A percentile compares a stretch with the other conserved stretches of the same genome.
Evolutionary conservation across 2,329 filamentous ascomycete genomes (phyloP).

Genomic region (Tolypocladium album): DNA sequence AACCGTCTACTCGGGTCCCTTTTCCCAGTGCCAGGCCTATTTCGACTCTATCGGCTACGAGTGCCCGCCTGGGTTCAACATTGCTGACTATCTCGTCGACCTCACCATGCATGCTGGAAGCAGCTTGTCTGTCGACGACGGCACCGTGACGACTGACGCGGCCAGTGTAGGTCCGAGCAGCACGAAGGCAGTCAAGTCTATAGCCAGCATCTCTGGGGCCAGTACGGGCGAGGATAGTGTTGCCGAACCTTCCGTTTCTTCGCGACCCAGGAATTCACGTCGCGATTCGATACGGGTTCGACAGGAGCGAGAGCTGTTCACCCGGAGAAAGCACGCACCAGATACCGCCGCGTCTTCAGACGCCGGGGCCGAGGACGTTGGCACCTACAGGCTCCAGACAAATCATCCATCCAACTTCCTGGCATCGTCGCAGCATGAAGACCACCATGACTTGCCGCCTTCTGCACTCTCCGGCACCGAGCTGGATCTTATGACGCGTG

Average conservation of each 20-base stretch:
- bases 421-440: constrained; percentile 55
- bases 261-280: constrained; percentile 56
- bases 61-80: constrained; percentile 95
- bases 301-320: constrained; percentile 86
- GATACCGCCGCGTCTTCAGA: constrained; percentile 54
- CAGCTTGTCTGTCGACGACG: constrained; percentile 44
- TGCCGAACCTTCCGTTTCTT: constrained; percentile 46
- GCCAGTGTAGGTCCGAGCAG: constrained; percentile 73
- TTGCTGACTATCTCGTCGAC: constrained; percentile 95
- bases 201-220: constrained; percentile 69
- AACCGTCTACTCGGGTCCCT: constrained; percentile 88
- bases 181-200: constrained; percentile 78
- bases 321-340: constrained; percentile 56
- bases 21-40: constrained; percentile 78
- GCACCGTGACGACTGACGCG: constrained; percentile 40
- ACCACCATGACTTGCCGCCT: constrained; percentile 53
- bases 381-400: constrained; percentile 40
- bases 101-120: constrained; percentile 89
- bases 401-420: constrained; percentile 27
- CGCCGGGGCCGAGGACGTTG: constrained; percentile 37
- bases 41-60: constrained; percentile 87
- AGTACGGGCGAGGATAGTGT: constrained; percentile 61
- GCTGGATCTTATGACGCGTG: constrained; percentile 68
- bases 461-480: constrained; percentile 57
- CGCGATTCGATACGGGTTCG: constrained; percentile 73